Evolutionary conservation across 1,284 basidiomycete species (phyloP), one percentile per base, ranked within the genome.

Genomic region (Austropuccinia psidii): DNA sequence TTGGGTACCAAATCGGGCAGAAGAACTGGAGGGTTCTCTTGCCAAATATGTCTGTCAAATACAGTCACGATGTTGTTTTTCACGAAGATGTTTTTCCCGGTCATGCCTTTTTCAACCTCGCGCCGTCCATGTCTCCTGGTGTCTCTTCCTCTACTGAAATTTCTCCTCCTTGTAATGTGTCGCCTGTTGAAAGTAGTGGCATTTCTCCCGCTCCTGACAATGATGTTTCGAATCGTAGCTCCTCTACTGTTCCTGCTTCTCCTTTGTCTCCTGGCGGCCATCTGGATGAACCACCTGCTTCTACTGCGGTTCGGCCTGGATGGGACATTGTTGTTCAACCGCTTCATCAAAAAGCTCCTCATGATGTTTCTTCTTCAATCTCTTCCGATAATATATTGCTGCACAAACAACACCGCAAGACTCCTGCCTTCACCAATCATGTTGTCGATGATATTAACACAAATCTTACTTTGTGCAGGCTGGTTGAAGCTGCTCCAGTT

Each of bases 61-160:
- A 52, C 27, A 50, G 39, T 31, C 64, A 66, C 21, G 49, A 66
- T 39, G 33, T 65, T 17, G 21, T n/a, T 17, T 65, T 65, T 33
- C 5, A 65, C 29, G 24, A 49, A 2, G 11, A 0, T 4, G 24
- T 4, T 3, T 64, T 64, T 29, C 41, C 61, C 15, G 61, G 61
- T 66, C 31, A 43, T 43, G 39, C 39, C 33, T n/a, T 58, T 37
- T n/a, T n/a, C 55, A 8, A 9, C 55, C 17, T 3, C 55, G 11
- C 13, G n/a, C n/a, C n/a, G n/a, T n/a, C n/a, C 24, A 64, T 49
- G 13, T 58, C 55, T 21, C 55, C 31, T 21, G 27, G 2, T 58
- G 9, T 39, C 29, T 33, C 54, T 33, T 11, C 54, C 29, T 15
- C 33, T 57, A 50, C 49, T 6, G 9, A 7, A 2, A 19, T 13